These are phyloP conservation scores for Colletotrichum destructivum DNA, from an alignment of 2,329 filamentous ascomycete genomes.

Conservation along the genomic window DNA sequence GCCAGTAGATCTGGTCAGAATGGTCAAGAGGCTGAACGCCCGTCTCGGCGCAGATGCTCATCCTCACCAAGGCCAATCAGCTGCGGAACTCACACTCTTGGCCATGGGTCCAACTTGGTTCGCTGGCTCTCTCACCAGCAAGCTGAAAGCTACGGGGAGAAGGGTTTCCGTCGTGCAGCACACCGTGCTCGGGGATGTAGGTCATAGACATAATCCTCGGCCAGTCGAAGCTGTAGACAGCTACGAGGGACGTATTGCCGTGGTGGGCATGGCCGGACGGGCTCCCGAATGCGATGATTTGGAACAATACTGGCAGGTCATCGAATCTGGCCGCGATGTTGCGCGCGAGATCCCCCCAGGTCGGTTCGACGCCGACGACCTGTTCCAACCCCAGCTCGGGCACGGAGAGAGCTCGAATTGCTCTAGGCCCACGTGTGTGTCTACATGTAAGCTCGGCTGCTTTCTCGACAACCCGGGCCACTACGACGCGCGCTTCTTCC, in stretches of 20 bases:
- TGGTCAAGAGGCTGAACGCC: constrained; percentile 13
- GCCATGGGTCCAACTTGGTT: constrained; percentile 16
- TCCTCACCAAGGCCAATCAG: background rate
- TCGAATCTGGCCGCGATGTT: background rate
- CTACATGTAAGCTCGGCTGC: constrained; percentile 4
- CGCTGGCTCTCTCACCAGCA: constrained; percentile 21
- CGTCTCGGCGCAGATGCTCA: constrained; percentile 13
- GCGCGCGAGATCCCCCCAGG: background rate
- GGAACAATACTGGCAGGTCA: background rate
- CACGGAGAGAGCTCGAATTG: background rate
- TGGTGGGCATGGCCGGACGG: constrained; percentile 7
- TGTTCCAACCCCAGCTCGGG: background rate
- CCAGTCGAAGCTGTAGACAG: background rate
- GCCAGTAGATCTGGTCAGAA: constrained; percentile 3
- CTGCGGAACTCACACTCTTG: background rate
- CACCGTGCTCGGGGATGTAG: background rate
- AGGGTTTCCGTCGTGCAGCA: constrained; percentile 1
- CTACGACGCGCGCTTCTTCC: constrained; percentile 59
- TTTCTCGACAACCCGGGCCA: constrained; percentile 44
- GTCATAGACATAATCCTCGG: background rate
- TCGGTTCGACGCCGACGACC: background rate
- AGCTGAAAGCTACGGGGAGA: constrained; percentile 18
- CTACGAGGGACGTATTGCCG: constrained; percentile 5
- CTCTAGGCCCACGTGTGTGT: background rate
- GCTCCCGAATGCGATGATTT: background rate